Base-by-base conservation (phyloP, 768 basidiomycete species). In the Wakefieldia striispora region DNA sequence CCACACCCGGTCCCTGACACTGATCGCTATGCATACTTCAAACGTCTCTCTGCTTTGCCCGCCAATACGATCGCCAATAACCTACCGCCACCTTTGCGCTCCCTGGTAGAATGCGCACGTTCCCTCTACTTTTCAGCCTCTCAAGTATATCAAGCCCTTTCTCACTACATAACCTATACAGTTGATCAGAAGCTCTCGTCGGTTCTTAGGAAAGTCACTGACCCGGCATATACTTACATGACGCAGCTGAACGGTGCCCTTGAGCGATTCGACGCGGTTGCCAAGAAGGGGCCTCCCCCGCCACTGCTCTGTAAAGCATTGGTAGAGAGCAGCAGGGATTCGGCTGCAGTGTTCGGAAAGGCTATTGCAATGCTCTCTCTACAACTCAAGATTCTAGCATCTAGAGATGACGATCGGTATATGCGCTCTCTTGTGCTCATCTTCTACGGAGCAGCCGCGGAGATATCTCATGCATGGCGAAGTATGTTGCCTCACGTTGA, bases 11-110 rank as follows among this genome's bases (percentile, higher is more conserved):
- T 78, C 3, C 79, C 81, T 17, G 83, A 91, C 36, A 78, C 81
- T 4, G 91, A 95, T 61, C 82, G 90, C 20, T 88, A 92, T 60
- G 89, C 91, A 2, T 98, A 99, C 69, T 99, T 99, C 71, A 86
- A 87, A 33, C 84, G 94, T n/a, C 75, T 95, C 20, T 93, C 92
- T 2, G 83, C 85, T 27, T 71, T 92, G 5, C 87, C 88, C 2
- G 70, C 74, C 1, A 78, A 81, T 27, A 70, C 75, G 8, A 76
- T 82, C 27, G 77, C 83, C 17, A 81, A 79, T 56, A 75, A 83
- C 17, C 78, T 97, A 9, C 90, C 95, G 1, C 71, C 76, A 14
- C 70, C 86, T 13, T 73, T 98, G 8, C 70, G 83, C 19, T 75
- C 75, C 35, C 75, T 95, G 37, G 78, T 93, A 38, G 93, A 98